Base-by-base conservation (phyloP, 2,329 filamentous ascomycete species). In the Coniochaeta hoffmannii region DNA sequence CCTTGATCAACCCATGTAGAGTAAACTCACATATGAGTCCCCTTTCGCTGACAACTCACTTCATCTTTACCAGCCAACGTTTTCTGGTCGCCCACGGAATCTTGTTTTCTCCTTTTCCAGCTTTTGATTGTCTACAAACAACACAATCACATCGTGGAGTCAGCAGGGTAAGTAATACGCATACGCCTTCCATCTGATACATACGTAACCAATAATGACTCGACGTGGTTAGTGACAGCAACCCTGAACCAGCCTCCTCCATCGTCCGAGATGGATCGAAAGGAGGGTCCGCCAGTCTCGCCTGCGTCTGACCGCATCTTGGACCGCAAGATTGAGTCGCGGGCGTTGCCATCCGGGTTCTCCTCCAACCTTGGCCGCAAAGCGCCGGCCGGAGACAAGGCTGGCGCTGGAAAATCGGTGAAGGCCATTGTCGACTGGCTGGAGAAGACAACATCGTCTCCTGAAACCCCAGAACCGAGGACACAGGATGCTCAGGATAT, bases 341-440 rank as follows among this genome's bases (percentile, higher is more conserved):
- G 50, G n/a, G 64, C 61, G 5, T 54, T 66, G 4, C 56, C 62
- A 3, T 61, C 63, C 59, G 67, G 62, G 54, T 67, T 70, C 58
- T 65, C 63, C 7, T 65, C 66, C 30, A 66, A 65, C 53, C 61
- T 65, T 22, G 61, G 59, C 35, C 61, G 57, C n/a, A 60, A 57
- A 14, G 50, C 56, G 17, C 56, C 62, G 3, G 53, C 58, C 22
- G 22, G 19, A 28, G 41, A 46, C 44, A 36, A 50, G 53, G 24
- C 17, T 22, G 38, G 26, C 24, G 51, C 54, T 36, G 55, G 55
- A 64, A 49, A 66, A 64, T 26, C 49, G 2, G 66, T 69, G 55
- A 64, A 63, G 50, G 64, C 65, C 53, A 68, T 69, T 46, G 62
- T 69, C 49, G 64, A 63, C n/a, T 67, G 65, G 65, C 59, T 69